phyloP scores from a whole-genome alignment of 2,329 filamentous ascomycete species.

The Cercospora zeina region DNA sequence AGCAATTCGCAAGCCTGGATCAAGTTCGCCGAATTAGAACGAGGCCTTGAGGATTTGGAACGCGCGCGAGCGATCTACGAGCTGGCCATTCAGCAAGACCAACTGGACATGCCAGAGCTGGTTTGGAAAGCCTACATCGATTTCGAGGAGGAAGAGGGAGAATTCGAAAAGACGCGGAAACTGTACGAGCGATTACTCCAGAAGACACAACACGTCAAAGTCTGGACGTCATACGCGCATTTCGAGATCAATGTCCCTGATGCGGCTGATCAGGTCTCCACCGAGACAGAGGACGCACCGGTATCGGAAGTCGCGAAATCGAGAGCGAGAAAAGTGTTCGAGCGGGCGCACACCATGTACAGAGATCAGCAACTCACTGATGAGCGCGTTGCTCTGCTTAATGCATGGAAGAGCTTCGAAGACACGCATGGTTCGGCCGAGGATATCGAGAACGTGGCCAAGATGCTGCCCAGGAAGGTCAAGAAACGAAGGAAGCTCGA shows the following conservation, averaged over 20 bases:
- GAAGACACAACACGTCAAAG: constrained; percentile 98
- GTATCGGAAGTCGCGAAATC: constrained; percentile 81
- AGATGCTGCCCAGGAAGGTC: constrained; percentile 88
- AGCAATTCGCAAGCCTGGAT: constrained; percentile 94
- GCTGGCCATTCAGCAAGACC: constrained; percentile 76
- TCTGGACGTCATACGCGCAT: constrained; percentile 98
- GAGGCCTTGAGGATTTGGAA: constrained; percentile 84
- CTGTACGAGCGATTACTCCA: constrained; percentile 88
- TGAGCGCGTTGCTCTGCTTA: constrained; percentile 87
- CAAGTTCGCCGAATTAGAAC: constrained; percentile 89
- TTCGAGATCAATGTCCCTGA: constrained; percentile 96
- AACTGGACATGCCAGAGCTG: constrained; percentile 94
- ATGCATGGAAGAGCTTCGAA: constrained; percentile 92
- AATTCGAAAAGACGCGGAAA: constrained; percentile 77
- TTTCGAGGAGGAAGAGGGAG: constrained; percentile 84
- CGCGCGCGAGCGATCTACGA: constrained; percentile 89
- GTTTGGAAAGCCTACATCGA: constrained; percentile 99
- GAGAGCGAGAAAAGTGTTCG: constrained; percentile 79
- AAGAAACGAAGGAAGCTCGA: constrained; percentile 92
- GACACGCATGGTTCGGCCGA: constrained; percentile 73
- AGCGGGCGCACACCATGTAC: constrained; percentile 80
- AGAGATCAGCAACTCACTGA: constrained; percentile 89
- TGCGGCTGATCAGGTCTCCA: constrained; percentile 42
- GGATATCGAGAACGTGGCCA: constrained; percentile 79
- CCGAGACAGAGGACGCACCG: constrained; percentile 60